These are phyloP conservation scores for Wickerhamomyces sp. DNA, from an alignment of 1,139 yeast species.

Conservation along the genomic window DNA sequence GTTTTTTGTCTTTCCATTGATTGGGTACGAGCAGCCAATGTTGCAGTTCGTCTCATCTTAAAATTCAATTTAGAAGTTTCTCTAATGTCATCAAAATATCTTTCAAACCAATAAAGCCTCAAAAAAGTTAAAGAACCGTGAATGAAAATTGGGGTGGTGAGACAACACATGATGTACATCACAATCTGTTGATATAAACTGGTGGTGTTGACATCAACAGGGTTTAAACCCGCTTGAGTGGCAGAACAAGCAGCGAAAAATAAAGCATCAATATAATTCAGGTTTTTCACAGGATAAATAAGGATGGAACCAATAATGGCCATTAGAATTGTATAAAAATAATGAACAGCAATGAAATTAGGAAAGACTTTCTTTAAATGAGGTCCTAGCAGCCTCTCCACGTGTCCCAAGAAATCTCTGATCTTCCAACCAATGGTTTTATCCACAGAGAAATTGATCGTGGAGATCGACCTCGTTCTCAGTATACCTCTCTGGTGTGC, in stretches of 20 bases:
- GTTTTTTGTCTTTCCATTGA: conserved; percentile 19
- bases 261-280: conserved; percentile 71
- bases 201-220: conserved; percentile 61
- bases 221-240: conserved; percentile 91
- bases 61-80: conserved; percentile 68
- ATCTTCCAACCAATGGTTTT: conserved; percentile 34
- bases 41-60: conserved; percentile 75
- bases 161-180: conserved; percentile 52
- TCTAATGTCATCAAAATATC: conserved; percentile 79
- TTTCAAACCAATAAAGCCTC: conserved; percentile 87
- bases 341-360: conserved; percentile 77
- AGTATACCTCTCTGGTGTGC: not conserved
- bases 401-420: conserved; percentile 30
- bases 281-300: conserved; percentile 67
- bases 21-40: conserved; percentile 52
- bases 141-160: conserved; percentile 86
- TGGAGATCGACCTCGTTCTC: conserved; percentile 4
- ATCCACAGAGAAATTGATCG: conserved; percentile 20
- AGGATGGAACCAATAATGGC: conserved; percentile 65
- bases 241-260: conserved; percentile 72
- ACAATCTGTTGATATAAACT: conserved; percentile 74
- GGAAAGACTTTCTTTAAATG: conserved; percentile 52
- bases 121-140: conserved; percentile 76
- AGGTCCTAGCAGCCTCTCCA: conserved; percentile 38
- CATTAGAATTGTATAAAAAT: conserved; percentile 53